Evolutionary conservation across 2,329 filamentous ascomycete species (phyloP).

Genomic region (Canariomyces notabilis): DNA sequence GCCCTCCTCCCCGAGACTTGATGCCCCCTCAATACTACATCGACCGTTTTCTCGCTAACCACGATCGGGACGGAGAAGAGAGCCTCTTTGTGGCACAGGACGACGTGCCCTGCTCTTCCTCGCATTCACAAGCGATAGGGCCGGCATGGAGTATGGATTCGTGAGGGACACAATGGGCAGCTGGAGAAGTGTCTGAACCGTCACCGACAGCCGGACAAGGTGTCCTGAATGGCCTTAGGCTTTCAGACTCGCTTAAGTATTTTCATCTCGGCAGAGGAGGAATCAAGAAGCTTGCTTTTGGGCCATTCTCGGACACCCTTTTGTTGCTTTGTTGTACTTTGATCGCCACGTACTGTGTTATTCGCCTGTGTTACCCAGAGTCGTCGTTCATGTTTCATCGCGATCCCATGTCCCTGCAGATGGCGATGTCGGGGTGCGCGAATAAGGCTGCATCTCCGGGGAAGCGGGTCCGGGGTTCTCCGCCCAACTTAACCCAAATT

Average conservation of each 20-base stretch:
- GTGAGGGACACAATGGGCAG: not conserved
- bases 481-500: not conserved
- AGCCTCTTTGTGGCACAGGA: conserved; percentile 7
- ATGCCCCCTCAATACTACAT: not conserved
- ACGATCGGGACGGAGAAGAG: conserved; percentile 5
- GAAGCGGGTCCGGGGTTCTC: not conserved
- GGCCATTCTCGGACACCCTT: not conserved
- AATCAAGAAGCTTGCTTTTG: conserved; percentile 5
- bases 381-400: not conserved
- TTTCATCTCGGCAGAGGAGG: not conserved
- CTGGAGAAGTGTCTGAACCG: not conserved
- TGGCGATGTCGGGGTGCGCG: not conserved
- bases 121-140: not conserved
- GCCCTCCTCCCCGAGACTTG: not conserved
- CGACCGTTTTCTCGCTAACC: conserved; percentile 11
- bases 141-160: not conserved
- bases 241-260: not conserved
- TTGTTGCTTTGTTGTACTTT: not conserved
- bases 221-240: not conserved
- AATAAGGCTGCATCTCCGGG: not conserved
- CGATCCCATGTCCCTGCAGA: not conserved
- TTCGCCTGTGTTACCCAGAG: not conserved
- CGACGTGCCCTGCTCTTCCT: not conserved
- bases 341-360: not conserved
- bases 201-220: not conserved